phyloP scores from a whole-genome alignment of 257 asterid genomes.

The Solanum piurae region DNA sequence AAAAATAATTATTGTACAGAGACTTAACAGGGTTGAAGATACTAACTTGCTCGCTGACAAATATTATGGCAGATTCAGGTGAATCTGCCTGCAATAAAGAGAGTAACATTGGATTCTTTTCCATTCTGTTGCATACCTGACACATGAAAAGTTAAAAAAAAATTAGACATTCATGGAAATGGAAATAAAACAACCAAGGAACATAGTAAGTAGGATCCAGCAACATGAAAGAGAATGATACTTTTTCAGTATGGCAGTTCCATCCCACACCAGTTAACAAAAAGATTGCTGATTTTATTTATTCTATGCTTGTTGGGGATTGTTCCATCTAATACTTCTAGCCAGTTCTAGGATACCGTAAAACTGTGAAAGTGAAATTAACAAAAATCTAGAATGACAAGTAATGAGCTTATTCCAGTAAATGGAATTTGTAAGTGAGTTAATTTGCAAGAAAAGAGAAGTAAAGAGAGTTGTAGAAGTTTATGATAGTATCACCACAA shows the following conservation, averaged over 20 bases:
- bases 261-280: neutral
- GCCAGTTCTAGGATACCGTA: neutral
- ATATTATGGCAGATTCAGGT: conserved; percentile 83
- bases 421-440: neutral
- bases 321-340: neutral
- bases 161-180: neutral
- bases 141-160: conserved; percentile 1
- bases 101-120: conserved; percentile 46
- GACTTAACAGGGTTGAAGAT: conserved; percentile 2
- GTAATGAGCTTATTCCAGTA: neutral
- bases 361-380: neutral
- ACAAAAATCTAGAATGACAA: neutral
- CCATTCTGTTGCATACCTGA: conserved; percentile 67
- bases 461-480: neutral
- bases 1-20: neutral
- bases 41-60: conserved; percentile 86
- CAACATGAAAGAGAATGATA: neutral
- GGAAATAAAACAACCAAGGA: neutral
- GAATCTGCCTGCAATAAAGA: conserved; percentile 54
- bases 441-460: neutral
- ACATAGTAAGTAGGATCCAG: neutral
- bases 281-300: neutral
- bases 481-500: conserved; percentile 46
- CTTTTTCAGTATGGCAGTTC: neutral
- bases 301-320: neutral